Evolutionary conservation across 805 yeast species (phyloP), one percentile per base, ranked within the genome.

Genomic region (Candida silvatica): DNA sequence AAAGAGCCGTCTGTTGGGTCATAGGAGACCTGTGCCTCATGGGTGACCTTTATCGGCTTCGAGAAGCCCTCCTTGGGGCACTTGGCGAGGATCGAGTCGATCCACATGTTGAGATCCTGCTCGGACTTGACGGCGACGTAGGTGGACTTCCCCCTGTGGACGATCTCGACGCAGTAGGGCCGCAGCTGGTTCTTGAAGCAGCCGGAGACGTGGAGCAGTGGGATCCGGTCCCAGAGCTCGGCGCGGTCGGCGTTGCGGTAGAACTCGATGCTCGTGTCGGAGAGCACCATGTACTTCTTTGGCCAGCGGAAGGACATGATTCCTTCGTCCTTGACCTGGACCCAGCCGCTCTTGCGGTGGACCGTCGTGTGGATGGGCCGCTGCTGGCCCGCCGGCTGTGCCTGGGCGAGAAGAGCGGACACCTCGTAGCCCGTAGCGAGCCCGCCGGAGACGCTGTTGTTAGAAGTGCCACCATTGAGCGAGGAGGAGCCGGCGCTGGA

Each of bases 11-110:
- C 71, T 20, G 82, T 78, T 4, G 92, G 90, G 54, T 83, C 94
- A 49, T 80, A 82, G 1, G 88, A 88, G 18, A 83, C 90, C 54
- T 83, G 92, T 14, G 88, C 96, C 51, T 80, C 83, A 55, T 94
- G 98, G 8, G 95, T 86, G 57, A 90, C 90, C 56, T 90, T 88
- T 14, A 90, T 84, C 6, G 99, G 99, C 27, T 78, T 79, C 3
- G 97, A 87, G 8, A 92, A 96, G 3, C 68, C 60, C 32, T 51
- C 63, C 46, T 51, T 61, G 1, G 88, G 88, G 46, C 86, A 80
- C 54, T 79, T 79, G 12, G 84, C 73, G 39, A 80, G 76, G 42
- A 88, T 84, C 9, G 86, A 80, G 58, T 88, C 97, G 37, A 88
- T 71, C 97, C 97, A 88, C 40, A 82, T 80, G 52, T 83, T 75